phyloP scores from a whole-genome alignment of 768 basidiomycete species.

The Agrocybe praecox region DNA sequence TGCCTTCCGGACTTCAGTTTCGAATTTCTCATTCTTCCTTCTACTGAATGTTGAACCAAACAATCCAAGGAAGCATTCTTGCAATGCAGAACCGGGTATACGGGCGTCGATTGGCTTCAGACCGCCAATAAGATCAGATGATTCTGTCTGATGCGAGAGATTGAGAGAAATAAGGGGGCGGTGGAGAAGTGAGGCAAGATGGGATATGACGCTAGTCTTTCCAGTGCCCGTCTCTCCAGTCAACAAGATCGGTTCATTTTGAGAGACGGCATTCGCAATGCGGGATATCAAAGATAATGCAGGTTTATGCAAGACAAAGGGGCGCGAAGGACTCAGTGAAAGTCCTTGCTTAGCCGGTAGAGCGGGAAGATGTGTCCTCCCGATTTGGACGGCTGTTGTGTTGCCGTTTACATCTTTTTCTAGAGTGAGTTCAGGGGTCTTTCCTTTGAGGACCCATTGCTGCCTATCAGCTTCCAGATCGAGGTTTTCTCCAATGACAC shows the following conservation, averaged over 20 bases:
- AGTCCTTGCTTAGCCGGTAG: constrained; percentile 39
- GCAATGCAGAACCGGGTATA: constrained; percentile 69
- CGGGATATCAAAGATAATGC: constrained; percentile 80
- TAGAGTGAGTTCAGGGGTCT: constrained; percentile 66
- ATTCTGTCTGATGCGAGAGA: constrained; percentile 94
- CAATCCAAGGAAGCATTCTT: constrained; percentile 74
- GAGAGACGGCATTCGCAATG: constrained; percentile 70
- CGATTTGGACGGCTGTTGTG: constrained; percentile 58
- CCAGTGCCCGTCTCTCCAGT: constrained; percentile 99
- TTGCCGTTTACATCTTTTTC: constrained; percentile 71
- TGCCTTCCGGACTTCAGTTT: constrained; percentile 79
- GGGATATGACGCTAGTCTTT: constrained; percentile 91
- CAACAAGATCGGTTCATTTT: constrained; percentile 83
- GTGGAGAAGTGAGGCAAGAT: constrained; percentile 78
- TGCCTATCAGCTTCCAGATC: constrained; percentile 71
- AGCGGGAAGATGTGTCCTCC: constrained; percentile 61
- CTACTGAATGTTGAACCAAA: constrained; percentile 89
- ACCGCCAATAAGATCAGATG: constrained; percentile 91
- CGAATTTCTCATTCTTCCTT: constrained; percentile 86
- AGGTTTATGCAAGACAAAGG: constrained; percentile 89
- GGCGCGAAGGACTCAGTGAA: constrained; percentile 41
- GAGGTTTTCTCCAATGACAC: constrained; percentile 60
- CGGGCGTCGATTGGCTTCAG: constrained; percentile 95
- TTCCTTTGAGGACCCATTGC: constrained; percentile 67
- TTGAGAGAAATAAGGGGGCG: constrained; percentile 87